Base-by-base conservation (phyloP, 192 early-diverging fungal species). In the Coemansia sp. region DNA sequence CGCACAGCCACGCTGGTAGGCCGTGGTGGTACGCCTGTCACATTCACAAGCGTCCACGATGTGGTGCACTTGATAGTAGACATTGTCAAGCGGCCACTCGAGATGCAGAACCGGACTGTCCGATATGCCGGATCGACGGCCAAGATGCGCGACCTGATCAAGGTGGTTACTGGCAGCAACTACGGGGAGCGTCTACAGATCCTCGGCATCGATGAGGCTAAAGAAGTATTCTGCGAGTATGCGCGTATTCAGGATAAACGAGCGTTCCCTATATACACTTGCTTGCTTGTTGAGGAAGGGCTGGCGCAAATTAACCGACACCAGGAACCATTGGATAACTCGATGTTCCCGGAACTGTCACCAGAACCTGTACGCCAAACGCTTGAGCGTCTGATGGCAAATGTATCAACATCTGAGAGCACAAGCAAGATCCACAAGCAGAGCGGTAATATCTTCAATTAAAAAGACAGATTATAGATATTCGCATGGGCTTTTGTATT, bases 221-320 rank as follows among this genome's bases (percentile, higher is more conserved):
- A 74, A 58, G 2, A 21, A 13, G 61, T 56, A 46, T 67, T 80
- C 51, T 63, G 68, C 48, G 65, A 71, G 37, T 46, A 71, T 49
- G 77, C 77, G 8, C 49, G 34, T 21, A 58, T 45, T 20, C 72
- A 74, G 56, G 72, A 80, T 43, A 43, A 40, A 26, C 55, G 33
- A 51, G 77, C 77, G 15, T 71, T 80, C 45, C 61, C 59, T 26
- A 66, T 80, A 15, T 80, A 80, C 52, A 35, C 60, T 2, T 60
- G 77, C 35, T 61, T 80, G 57, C 63, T 80, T 33, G 62, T 80
- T 21, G 77, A 80, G 25, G 77, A 80, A 33, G 77, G 77, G 0
- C 63, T 80, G 72, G 77, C 65, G 10, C 77, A 74, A 63, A 62
- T 80, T 8, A 61, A 80, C 45, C 59, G 66, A 35, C 20, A 46